Conservation (phyloP, 164 flowering plant genomes). For the Vitis cinerea region DNA sequence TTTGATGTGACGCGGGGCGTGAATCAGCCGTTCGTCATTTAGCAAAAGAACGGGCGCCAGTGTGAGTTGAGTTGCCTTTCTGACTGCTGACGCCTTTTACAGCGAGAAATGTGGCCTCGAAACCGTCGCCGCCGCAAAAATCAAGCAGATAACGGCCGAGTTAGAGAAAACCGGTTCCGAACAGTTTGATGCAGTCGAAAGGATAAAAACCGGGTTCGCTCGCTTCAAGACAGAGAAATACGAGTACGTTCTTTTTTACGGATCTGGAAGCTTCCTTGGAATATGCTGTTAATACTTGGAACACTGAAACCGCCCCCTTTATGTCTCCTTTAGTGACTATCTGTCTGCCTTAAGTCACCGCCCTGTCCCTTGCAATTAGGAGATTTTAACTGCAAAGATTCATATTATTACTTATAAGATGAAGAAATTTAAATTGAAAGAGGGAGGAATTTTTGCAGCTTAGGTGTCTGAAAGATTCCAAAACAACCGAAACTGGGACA, state of each 20-base stretch:
- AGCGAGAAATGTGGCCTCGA: slow-evolving; percentile 47
- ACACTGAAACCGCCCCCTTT: too few species aligned
- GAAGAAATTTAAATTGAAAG: too few species aligned
- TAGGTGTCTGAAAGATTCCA: too few species aligned
- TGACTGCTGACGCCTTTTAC: slow-evolving; percentile 2
- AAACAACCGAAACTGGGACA: too few species aligned
- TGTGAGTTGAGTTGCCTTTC: background rate
- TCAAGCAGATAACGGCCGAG: slow-evolving; percentile 54
- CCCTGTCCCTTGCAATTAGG: too few species aligned
- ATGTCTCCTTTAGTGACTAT: too few species aligned
- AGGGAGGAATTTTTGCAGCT: too few species aligned
- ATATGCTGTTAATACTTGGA: slow-evolving; percentile 1
- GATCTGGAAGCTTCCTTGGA: background rate
- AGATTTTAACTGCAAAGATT: too few species aligned
- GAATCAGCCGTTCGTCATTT: background rate
- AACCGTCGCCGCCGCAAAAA: slow-evolving; percentile 51
- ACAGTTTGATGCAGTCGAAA: slow-evolving; percentile 39
- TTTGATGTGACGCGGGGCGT: background rate
- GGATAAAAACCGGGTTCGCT: slow-evolving; percentile 47
- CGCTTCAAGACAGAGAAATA: slow-evolving; percentile 57
- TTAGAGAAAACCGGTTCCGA: slow-evolving; percentile 22
- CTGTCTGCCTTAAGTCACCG: too few species aligned
- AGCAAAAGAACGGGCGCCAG: too few species aligned
- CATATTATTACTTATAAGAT: too few species aligned
- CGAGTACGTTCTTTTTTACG: slow-evolving; percentile 34